These are phyloP conservation scores for Phytophthora litchii DNA, from an alignment of 352 stramenopile species.

Conservation along the genomic window DNA sequence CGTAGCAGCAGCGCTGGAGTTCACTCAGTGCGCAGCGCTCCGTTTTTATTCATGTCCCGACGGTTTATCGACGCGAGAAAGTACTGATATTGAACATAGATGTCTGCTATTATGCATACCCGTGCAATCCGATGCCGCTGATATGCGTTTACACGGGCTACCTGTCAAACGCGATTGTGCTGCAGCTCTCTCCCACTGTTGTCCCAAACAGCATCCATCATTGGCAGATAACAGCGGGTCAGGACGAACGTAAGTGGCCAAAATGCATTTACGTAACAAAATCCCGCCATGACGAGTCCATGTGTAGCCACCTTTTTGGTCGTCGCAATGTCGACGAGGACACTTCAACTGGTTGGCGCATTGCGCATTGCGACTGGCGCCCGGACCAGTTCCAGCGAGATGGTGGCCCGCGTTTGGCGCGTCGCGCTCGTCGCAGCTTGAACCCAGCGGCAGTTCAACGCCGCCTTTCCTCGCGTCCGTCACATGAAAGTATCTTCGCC, in stretches of 20 bases:
- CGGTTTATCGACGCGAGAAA: not conserved
- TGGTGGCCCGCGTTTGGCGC: slow-evolving; percentile 1
- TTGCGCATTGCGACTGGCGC: slow-evolving; percentile 1
- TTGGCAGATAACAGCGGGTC: slow-evolving; percentile 16
- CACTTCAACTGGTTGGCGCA: slow-evolving; percentile 19
- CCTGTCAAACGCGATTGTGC: not conserved
- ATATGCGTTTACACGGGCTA: not conserved
- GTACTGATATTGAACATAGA: not conserved
- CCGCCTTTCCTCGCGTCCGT: slow-evolving; percentile 19
- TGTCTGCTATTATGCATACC: not conserved
- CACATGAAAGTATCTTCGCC: slow-evolving; percentile 33
- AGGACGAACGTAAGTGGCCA: slow-evolving; percentile 1
- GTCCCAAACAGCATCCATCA: not conserved
- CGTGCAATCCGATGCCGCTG: not conserved
- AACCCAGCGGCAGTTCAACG: slow-evolving; percentile 10
- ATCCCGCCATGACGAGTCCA: slow-evolving; percentile 2
- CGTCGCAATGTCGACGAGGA: slow-evolving; percentile 10
- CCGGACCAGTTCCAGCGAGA: slow-evolving; percentile 2
- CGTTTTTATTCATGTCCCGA: not conserved
- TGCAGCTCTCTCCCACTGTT: slow-evolving; percentile 20
- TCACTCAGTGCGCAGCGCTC: not conserved
- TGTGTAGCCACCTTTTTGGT: slow-evolving; percentile 13
- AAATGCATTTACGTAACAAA: not conserved
- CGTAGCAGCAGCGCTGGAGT: not conserved
- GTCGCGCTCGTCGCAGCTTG: not conserved